Evolutionary conservation across 1,284 basidiomycete genomes (phyloP).

Genomic region (Rhizoctonia solani): DNA sequence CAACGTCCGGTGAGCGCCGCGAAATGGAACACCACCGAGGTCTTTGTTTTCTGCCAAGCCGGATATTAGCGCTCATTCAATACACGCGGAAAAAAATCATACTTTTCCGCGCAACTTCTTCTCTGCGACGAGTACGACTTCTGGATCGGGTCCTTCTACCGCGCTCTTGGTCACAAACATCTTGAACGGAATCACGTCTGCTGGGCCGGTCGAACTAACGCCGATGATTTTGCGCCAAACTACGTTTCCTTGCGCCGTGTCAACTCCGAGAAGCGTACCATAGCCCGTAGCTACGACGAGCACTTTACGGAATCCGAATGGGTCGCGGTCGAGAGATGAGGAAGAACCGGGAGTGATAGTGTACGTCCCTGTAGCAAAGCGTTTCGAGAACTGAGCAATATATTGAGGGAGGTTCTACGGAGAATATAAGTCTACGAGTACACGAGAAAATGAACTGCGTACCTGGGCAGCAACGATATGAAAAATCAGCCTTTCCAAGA

Average conservation of each 20-base stretch:
- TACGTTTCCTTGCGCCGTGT: conserved; percentile 74
- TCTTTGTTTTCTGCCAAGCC: conserved; percentile 52
- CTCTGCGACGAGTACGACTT: conserved; percentile 62
- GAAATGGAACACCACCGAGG: conserved; percentile 74
- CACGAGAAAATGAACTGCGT: conserved; percentile 36
- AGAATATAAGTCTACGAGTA: neutral
- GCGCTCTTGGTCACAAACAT: conserved; percentile 59
- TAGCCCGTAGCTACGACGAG: conserved; percentile 71
- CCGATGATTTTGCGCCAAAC: conserved; percentile 69
- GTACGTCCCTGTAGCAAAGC: conserved; percentile 76
- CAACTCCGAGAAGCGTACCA: conserved; percentile 83
- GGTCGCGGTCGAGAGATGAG: conserved; percentile 58
- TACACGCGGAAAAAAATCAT: no score
- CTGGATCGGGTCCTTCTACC: conserved; percentile 47
- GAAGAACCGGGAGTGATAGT: conserved; percentile 50
- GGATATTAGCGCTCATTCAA: neutral
- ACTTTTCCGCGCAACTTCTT: conserved; percentile 7
- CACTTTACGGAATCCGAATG: conserved; percentile 88
- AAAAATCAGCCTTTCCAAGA: conserved; percentile 58
- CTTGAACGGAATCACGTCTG: conserved; percentile 60
- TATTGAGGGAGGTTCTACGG: conserved; percentile 73
- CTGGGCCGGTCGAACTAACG: conserved; percentile 46
- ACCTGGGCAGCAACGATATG: conserved; percentile 71
- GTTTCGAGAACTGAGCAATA: conserved; percentile 64
- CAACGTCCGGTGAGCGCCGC: conserved; percentile 70